phyloP scores from a whole-genome alignment of 768 basidiomycete genomes.

The Grammothele lineata region DNA sequence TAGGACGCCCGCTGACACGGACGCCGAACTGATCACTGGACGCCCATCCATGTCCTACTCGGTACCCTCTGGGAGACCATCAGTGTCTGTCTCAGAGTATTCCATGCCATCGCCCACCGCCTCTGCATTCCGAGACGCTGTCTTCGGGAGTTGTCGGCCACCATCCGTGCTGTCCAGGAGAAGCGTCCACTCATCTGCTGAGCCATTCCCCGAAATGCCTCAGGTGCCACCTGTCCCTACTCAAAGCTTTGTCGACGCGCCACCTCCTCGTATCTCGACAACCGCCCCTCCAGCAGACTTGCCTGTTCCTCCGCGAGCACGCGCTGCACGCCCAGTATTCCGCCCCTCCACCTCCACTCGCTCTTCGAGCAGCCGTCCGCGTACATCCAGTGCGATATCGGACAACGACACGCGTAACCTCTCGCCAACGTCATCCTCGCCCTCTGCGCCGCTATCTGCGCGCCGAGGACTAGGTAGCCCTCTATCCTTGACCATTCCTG shows the following conservation, averaged over 20 bases:
- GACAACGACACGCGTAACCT: no score
- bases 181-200: slow-evolving; percentile 11
- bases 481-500: slow-evolving; percentile 37
- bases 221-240: slow-evolving; percentile 17
- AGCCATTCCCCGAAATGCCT: slow-evolving; percentile 21
- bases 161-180: slow-evolving; percentile 18
- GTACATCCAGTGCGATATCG: no score
- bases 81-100: slow-evolving; percentile 52
- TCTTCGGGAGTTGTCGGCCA: slow-evolving; percentile 30
- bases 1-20: slow-evolving; percentile 24
- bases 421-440: slow-evolving; percentile 1
- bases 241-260: slow-evolving; percentile 44
- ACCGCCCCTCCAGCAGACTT: slow-evolving; percentile 53
- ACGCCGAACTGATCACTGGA: slow-evolving; percentile 21
- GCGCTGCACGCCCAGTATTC: slow-evolving; percentile 18
- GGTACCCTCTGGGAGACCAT: slow-evolving; percentile 44
- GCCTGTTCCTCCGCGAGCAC: slow-evolving; percentile 44
- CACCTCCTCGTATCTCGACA: slow-evolving; percentile 60
- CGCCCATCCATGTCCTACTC: slow-evolving; percentile 52
- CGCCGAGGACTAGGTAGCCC: slow-evolving; percentile 18
- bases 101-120: slow-evolving; percentile 70
- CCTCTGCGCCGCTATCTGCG: slow-evolving; percentile 15
- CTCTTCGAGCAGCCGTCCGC: no score
- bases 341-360: slow-evolving; percentile 20
- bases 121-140: slow-evolving; percentile 73